phyloP scores from a whole-genome alignment of 2,329 filamentous ascomycete species.

The Diplocarpon rosae region DNA sequence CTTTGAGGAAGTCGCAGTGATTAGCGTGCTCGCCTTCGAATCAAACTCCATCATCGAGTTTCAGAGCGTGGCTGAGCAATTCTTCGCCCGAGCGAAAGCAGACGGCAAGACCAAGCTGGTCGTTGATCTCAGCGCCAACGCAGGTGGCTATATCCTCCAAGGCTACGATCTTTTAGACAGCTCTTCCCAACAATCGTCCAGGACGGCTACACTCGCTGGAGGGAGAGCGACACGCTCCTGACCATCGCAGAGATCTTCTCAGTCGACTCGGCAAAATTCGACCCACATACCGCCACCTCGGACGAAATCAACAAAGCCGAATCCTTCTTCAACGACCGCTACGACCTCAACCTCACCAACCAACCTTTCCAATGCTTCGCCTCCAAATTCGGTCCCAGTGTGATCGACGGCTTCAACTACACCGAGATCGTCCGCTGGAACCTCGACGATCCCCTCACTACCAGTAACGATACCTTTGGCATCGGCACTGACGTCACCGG shows the following conservation, averaged over 20 bases:
- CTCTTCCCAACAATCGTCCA: conserved; percentile 27
- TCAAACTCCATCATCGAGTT: conserved; percentile 20
- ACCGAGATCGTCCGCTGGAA: conserved; percentile 22
- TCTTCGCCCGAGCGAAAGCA: conserved; percentile 36
- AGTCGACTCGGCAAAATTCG: conserved; percentile 17
- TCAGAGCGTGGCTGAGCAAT: conserved; percentile 23
- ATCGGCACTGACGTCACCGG: conserved; percentile 26
- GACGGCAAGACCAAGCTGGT: conserved; percentile 47
- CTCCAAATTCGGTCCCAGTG: conserved; percentile 21
- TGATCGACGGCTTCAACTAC: conserved; percentile 16
- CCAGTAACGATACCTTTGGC: conserved; percentile 17
- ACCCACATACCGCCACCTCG: conserved; percentile 17
- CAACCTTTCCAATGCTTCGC: conserved; percentile 18
- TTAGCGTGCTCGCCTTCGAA: conserved; percentile 22
- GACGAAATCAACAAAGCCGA: conserved; percentile 14
- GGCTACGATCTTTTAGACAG: conserved; percentile 36
- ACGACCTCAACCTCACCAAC: conserved; percentile 21
- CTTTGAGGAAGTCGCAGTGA: conserved; percentile 25
- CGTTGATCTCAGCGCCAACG: conserved; percentile 51
- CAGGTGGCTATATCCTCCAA: conserved; percentile 40
- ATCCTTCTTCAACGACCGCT: conserved; percentile 21
- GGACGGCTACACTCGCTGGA: conserved; percentile 19
- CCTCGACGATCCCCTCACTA: conserved; percentile 19
- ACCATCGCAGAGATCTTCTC: conserved; percentile 17
- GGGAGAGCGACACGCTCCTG: conserved; percentile 18